Conservation (phyloP, 805 yeast species). For the Zygosaccharomyces bailii region DNA sequence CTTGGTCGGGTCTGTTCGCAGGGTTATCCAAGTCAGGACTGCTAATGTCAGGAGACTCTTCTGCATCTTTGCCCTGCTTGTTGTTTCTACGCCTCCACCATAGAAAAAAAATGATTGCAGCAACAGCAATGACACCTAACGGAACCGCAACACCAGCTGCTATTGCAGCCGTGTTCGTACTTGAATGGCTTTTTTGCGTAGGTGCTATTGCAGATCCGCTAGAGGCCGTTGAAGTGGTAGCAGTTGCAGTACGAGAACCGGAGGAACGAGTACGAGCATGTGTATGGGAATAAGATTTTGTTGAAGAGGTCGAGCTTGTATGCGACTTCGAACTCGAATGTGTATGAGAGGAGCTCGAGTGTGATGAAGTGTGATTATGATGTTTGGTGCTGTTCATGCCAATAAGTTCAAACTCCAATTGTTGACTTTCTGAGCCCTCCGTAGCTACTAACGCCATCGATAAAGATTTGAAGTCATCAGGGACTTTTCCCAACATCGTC, state of each 20-base stretch:
- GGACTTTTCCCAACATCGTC: conserved; percentile 68
- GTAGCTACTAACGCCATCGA: conserved; percentile 42
- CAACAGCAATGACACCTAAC: conserved; percentile 47
- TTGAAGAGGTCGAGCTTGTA: conserved; percentile 19
- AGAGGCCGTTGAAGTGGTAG: conserved; percentile 31
- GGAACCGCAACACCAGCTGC: conserved; percentile 91
- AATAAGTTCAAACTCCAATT: conserved; percentile 47
- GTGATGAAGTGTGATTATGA: conserved; percentile 3
- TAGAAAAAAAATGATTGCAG: conserved; percentile 50
- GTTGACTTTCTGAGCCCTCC: conserved; percentile 37
- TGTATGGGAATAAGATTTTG: conserved; percentile 24
- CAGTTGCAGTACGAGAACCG: conserved; percentile 28
- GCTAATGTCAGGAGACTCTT: conserved; percentile 37
- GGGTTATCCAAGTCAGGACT: conserved; percentile 40
- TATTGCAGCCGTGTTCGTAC: conserved; percentile 65
- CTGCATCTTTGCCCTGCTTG: conserved; percentile 31
- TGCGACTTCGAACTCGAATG: conserved; percentile 2
- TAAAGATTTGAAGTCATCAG: conserved; percentile 44
- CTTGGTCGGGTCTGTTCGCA: conserved; percentile 34
- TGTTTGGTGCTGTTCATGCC: conserved; percentile 42
- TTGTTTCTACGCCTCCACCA: conserved; percentile 44
- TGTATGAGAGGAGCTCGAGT: conserved; percentile 14
- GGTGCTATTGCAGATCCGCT: conserved; percentile 34
- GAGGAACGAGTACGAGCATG: conserved; percentile 31
- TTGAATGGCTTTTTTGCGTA: conserved; percentile 22